These are phyloP conservation scores for Coprinopsis sp. DNA, from an alignment of 768 basidiomycete genomes.

Conservation along the genomic window DNA sequence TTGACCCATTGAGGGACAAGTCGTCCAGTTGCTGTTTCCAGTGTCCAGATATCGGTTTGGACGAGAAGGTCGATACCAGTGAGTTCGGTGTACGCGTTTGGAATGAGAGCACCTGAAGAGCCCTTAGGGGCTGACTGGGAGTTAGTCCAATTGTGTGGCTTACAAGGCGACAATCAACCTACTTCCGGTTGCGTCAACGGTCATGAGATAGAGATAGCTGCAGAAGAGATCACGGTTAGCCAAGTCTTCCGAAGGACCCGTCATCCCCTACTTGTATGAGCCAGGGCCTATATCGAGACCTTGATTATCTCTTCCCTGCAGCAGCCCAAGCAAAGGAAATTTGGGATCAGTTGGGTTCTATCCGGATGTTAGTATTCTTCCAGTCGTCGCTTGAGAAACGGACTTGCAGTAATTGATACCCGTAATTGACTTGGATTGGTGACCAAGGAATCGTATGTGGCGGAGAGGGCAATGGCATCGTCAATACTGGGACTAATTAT, in stretches of 20 bases:
- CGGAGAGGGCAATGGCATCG: not conserved
- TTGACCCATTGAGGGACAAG: constrained; percentile 8
- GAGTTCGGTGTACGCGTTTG: not conserved
- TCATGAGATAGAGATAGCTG: not conserved
- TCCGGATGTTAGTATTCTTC: too few relatives aligned
- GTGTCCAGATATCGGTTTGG: constrained; percentile 9
- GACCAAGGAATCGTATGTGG: not conserved
- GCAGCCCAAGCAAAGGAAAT: not conserved
- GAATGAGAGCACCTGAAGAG: not conserved
- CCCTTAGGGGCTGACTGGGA: not conserved
- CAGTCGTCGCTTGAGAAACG: too few relatives aligned
- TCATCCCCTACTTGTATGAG: not conserved
- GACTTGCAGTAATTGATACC: too few relatives aligned
- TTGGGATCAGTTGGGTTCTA: not conserved
- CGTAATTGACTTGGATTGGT: too few relatives aligned
- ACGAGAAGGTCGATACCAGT: not conserved
- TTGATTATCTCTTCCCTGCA: not conserved
- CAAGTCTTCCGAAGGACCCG: not conserved
- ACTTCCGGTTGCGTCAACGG: not conserved
- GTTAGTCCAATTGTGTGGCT: not conserved
- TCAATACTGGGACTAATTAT: not conserved
- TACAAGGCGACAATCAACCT: not conserved
- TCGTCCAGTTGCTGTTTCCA: constrained; percentile 4
- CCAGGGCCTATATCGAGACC: not conserved
- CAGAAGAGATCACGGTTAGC: not conserved